Evolutionary conservation across 495 filamentous ascomycete genomes (phyloP), one percentile per base, ranked within the genome.

Genomic region (Massariosphaeria phaeospora): DNA sequence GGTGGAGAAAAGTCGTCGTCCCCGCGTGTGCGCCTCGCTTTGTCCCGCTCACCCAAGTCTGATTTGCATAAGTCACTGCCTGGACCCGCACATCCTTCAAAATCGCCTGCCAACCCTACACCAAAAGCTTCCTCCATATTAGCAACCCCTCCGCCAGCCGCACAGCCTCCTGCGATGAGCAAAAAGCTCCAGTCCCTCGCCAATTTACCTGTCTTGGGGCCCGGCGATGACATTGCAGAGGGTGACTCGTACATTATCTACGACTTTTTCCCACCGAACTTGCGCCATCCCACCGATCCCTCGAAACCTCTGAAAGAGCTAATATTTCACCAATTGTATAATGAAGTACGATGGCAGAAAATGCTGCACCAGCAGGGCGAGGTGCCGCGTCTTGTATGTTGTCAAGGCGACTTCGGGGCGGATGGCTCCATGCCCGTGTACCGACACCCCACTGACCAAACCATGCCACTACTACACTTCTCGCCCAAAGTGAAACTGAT

Each of bases 291-390:
- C 15, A 55, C 46, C 13, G 36, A 54, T 24, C 39, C 41, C 8
- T 59, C 61, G 10, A 47, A 45, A 4, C 52, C 53, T 9, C 57
- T 59, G 33, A 61, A 52, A 29, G 57, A 64, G 15, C 18, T 60
- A 8, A 78, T 82, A 21, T 96, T 94, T 64, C 76, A 84, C n/a
- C 76, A 74, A 26, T 73, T 95, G 9, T 76, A 80, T 47, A 70
- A 77, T 18, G 93, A 97, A 66, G 84, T 97, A 1, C 72, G 74
- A 59, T 98, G 91, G 91, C 84, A 90, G 59, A 84, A 79, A 51
- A 98, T 98, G 93, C 85, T 83, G 47, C 93, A 96, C 65, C 79
- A 89, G 43, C 86, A 88, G 26, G 93, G 93, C 12, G 85, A 93
- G 62, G 93, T 98, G 2, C 93, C 93, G 27, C 81, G 93, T 33